Base-by-base conservation (phyloP, 331 rosid genomes). In the Malus hybrid region DNA sequence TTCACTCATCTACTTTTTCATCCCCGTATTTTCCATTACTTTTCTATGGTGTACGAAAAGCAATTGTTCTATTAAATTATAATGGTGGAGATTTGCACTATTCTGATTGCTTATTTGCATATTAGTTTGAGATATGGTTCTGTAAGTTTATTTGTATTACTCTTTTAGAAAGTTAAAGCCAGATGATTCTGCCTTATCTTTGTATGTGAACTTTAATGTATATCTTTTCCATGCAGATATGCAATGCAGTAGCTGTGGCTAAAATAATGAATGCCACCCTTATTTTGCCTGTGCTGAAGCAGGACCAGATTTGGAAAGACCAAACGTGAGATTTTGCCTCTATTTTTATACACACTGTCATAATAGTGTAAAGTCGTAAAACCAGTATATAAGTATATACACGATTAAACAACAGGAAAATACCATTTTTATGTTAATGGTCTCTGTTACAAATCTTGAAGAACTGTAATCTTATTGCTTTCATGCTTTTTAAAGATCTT, bases 211-310 rank as follows among this genome's bases (percentile, higher is more conserved):
- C 44, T 28, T 29, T 75, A 34, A 46, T 63, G 31, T 52, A 24
- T 61, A 39, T 52, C 12, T 63, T 56, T 66, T 63, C 68, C 77
- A 63, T 84, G 87, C 98, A 95, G 99, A 95, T 95, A 79, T 95
- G 99, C 89, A 95, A 95, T 87, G 98, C 98, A 9, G 98, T 95
- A 83, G 99, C 98, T 65, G 99, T 95, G 79, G 98, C 98, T 73
- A 95, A 95, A 86, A 90, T 95, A 82, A 85, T 95, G 91, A 92
- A 95, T 85, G 97, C 98, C 62, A 95, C 97, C 75, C 97, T 95
- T 82, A 90, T 95, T 81, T 85, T 95, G 83, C 99, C 98, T 5
- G 99, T 95, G 69, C 85, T 95, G 86, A 95, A 95, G 87, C 98
- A 95, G 86, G 98, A 95, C 71, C 99, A 95, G 85, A 95, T 92